Base-by-base conservation (phyloP, 2,329 filamentous ascomycete genomes). In the Aspergillus uvarum region DNA sequence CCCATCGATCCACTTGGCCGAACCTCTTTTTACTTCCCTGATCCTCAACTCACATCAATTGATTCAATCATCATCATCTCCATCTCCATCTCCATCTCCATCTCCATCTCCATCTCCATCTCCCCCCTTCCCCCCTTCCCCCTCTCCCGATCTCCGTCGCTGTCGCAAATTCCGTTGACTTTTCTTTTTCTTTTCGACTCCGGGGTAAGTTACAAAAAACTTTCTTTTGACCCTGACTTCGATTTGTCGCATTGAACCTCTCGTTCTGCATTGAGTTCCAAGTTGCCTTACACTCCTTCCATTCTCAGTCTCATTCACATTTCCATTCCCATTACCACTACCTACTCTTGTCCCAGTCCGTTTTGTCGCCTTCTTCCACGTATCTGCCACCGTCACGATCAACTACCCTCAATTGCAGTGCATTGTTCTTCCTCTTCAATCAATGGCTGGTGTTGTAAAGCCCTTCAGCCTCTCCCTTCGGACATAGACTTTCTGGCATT, bases 11-110 rank as follows among this genome's bases (percentile, higher is more conserved):
- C 61, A 65, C 63, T 63, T 59, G 61, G 59, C 61, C 61, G 56
- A 63, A 63, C 65, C 64, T 60, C 62, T 57, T 59, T 63, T 59
- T 54, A 57, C 51, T 56, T 58, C 56, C 47, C 56, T 59, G 49
- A 48, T 60, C 54, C 52, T 58, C 32, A 35, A 35, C 32, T 35
- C 47, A 42, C 47, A 49, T 38, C 54, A 50, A 51, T 51, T 22
- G 14, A 16, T 51, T 32, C 22, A 51, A 44, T 44, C 38, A 44
- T 44, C 38, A 44, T 51, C 49, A 51, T 51, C 21, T 57, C 35
- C 47, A 42, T 38, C 47, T 35, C 14, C 32, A 11, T 35, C 11
- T 56, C 26, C 48, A 52, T 57, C 29, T 53, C 32, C 10, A 35
- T 50, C n/a, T 32, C 47, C 38, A 19, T 42, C 38, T 4, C 14